A percentile compares a stretch with the other conserved stretches of the same genome.
Conservation (phyloP, 371 early-diverging fungal species). For the Circinella umbellata region DNA sequence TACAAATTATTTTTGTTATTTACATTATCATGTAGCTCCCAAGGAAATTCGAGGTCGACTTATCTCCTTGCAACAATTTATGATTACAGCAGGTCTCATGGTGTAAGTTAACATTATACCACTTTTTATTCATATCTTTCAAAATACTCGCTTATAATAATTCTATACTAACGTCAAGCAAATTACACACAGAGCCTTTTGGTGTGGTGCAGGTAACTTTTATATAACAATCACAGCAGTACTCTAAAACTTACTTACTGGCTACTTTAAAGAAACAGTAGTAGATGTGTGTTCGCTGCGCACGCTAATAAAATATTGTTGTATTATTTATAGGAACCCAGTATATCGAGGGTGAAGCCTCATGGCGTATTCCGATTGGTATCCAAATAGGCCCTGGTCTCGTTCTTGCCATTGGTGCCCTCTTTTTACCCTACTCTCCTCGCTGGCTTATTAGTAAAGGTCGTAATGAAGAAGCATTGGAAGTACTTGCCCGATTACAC, state of each 20-base stretch:
- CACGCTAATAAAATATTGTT: too few species aligned
- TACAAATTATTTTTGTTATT: too few species aligned
- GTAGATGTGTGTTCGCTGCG: too few species aligned
- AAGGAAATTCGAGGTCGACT: conserved; percentile 56
- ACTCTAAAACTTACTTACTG: too few species aligned
- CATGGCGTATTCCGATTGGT: conserved; percentile 58
- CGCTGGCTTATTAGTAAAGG: conserved; percentile 75
- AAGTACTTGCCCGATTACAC: conserved; percentile 78
- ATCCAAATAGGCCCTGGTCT: conserved; percentile 55
- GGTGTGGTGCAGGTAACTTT: conserved; percentile 39
- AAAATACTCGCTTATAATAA: too few species aligned
- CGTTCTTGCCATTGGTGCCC: conserved; percentile 47
- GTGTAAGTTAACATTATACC: conserved; percentile 8
- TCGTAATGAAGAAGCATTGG: conserved; percentile 76
- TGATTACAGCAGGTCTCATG: conserved; percentile 55
- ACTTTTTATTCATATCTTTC: too few species aligned
- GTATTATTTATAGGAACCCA: conserved; percentile 13
- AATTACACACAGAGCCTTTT: conserved; percentile 30
- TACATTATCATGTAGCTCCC: conserved; percentile 41
- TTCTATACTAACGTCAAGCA: too few species aligned
- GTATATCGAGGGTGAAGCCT: conserved; percentile 28
- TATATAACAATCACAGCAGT: too few species aligned
- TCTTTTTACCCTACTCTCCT: conserved; percentile 65
- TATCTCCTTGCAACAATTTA: conserved; percentile 52
- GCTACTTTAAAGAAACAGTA: too few species aligned